A percentile compares a stretch with the other conserved stretches of the same genome.
These are phyloP conservation scores for Pseudonectria foliicola DNA, from an alignment of 2,329 filamentous ascomycete genomes.

Conservation along the genomic window DNA sequence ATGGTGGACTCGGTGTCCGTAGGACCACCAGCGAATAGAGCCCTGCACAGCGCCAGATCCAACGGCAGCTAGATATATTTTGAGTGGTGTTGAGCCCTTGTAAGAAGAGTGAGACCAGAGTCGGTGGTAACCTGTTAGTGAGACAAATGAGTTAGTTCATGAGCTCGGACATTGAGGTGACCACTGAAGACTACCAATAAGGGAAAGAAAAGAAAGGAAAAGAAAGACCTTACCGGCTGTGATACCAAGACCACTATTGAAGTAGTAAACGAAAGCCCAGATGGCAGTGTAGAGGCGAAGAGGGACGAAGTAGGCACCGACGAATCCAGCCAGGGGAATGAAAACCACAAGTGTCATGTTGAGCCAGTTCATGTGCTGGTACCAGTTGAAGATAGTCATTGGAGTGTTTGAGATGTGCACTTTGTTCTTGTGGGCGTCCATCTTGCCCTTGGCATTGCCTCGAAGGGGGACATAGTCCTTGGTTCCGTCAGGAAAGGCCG, in stretches of 20 bases:
- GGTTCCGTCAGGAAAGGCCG: constrained; percentile 45
- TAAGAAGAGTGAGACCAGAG: constrained; percentile 84
- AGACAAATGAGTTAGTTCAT: constrained; percentile 2
- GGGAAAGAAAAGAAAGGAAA: neutral
- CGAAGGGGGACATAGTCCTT: constrained; percentile 48
- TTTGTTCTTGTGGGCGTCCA: constrained; percentile 51
- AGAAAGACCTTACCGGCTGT: constrained; percentile 58
- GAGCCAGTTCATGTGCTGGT: constrained; percentile 91
- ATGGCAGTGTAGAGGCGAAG: constrained; percentile 63
- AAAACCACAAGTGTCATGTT: constrained; percentile 76
- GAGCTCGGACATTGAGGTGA: too few relatives aligned
- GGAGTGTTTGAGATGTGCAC: constrained; percentile 78
- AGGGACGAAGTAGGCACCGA: constrained; percentile 73
- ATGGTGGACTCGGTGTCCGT: constrained; percentile 81
- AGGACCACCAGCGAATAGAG: constrained; percentile 83
- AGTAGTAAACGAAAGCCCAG: constrained; percentile 74
- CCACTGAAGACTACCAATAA: too few relatives aligned
- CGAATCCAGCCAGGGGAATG: constrained; percentile 65
- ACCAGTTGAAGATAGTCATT: constrained; percentile 77
- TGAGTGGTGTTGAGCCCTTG: constrained; percentile 67
- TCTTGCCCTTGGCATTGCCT: constrained; percentile 22
- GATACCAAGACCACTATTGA: constrained; percentile 74
- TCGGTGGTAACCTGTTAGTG: constrained; percentile 44
- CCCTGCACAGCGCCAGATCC: constrained; percentile 80
- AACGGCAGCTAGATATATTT: constrained; percentile 74